A percentile compares a stretch with the other conserved stretches of the same genome.
Conservation (phyloP, 2,329 filamentous ascomycete species). For the Cladophialophora exuberans region DNA sequence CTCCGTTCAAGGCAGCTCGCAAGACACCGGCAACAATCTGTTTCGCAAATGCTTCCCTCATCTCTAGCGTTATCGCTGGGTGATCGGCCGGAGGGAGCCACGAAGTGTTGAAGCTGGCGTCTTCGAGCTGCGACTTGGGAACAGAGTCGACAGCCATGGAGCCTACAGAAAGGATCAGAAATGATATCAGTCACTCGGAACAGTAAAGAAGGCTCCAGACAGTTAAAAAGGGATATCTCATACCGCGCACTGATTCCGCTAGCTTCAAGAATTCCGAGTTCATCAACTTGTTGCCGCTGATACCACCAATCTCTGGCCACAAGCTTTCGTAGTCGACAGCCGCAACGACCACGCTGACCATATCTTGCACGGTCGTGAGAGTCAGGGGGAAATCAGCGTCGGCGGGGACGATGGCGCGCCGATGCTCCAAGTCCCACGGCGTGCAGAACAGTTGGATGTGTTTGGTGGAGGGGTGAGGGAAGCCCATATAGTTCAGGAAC, state of each 20-base stretch:
- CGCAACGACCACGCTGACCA: conserved; percentile 41
- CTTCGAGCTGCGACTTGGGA: conserved; percentile 51
- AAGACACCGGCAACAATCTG: conserved; percentile 33
- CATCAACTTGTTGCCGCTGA: conserved; percentile 40
- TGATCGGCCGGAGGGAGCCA: conserved; percentile 36
- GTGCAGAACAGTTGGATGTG: conserved; percentile 44
- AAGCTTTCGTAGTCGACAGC: conserved; percentile 46
- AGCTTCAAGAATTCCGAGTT: conserved; percentile 38
- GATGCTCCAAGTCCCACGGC: conserved; percentile 42
- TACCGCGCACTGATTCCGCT: conserved; percentile 41
- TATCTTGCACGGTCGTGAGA: conserved; percentile 42
- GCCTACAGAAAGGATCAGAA: conserved; percentile 27
- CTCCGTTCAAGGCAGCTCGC: conserved; percentile 30
- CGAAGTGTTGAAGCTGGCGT: conserved; percentile 39
- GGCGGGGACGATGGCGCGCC: conserved; percentile 38
- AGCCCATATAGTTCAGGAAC: conserved; percentile 60
- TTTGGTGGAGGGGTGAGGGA: conserved; percentile 52
- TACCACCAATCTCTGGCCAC: conserved; percentile 47
- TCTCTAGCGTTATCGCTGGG: conserved; percentile 36
- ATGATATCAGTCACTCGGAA: conserved; percentile 22
- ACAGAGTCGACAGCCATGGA: conserved; percentile 47
- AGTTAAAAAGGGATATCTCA: conserved; percentile 28
- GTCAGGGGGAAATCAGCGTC: conserved; percentile 39
- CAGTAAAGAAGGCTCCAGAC: conserved; percentile 1
- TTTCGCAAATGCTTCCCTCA: conserved; percentile 32